Evolutionary conservation across 2,329 filamentous ascomycete species (phyloP).

Genomic region (Botrytis squamosa): DNA sequence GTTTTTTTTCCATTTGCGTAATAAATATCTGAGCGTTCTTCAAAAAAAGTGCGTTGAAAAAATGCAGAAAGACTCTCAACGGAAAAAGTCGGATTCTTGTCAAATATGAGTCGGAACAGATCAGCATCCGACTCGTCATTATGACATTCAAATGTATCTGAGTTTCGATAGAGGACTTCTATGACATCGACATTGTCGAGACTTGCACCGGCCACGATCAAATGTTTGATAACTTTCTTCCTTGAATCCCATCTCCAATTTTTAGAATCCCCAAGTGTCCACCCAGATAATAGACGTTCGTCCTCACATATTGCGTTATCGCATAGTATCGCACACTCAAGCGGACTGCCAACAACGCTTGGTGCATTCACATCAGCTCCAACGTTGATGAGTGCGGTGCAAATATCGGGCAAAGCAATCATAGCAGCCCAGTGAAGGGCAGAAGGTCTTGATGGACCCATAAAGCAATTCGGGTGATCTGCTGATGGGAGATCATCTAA

Average conservation of each 20-base stretch:
- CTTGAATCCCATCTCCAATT: background rate
- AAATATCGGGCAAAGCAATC: background rate
- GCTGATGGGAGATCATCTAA: too few species aligned
- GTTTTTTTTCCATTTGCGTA: too few species aligned
- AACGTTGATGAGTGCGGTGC: background rate
- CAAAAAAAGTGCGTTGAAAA: rapidly evolving
- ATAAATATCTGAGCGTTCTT: too few species aligned
- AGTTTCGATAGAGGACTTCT: background rate
- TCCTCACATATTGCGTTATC: background rate
- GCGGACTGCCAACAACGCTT: background rate
- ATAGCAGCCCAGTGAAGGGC: constrained; percentile 10
- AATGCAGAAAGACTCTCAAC: background rate
- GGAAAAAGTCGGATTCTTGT: background rate
- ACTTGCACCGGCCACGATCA: background rate
- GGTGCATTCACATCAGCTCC: background rate
- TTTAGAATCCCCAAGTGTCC: rapidly evolving
- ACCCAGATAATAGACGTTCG: too few species aligned
- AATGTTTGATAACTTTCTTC: background rate
- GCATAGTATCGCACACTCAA: background rate
- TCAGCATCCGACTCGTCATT: background rate
- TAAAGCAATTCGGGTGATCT: background rate
- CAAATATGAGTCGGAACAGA: background rate
- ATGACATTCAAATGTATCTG: rapidly evolving
- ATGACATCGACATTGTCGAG: background rate
- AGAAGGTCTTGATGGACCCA: background rate